These are phyloP conservation scores for apple (Malus domestica) DNA, from an alignment of 306 rosid species.

Conservation along the genomic window ASM211411v1 NC_041790.1:6053001-6053500, in stretches of 20 bases:
- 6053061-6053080: background rate
- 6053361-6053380: too few relatives aligned
- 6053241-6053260: background rate
- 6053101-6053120: background rate
- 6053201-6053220: background rate
- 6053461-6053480: too few relatives aligned
- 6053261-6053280: background rate
- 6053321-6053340: too few relatives aligned
- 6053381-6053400: too few relatives aligned
- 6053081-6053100: background rate
- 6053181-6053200: background rate
- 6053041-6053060: background rate
- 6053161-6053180: background rate
- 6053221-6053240: background rate
- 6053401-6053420: too few relatives aligned
- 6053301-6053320: too few relatives aligned
- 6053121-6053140: background rate
- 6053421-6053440: too few relatives aligned
- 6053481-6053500: too few relatives aligned
- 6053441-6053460: too few relatives aligned
- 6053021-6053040: background rate
- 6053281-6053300: too few relatives aligned
- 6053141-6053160: background rate
- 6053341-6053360: too few relatives aligned
- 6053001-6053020: background rate